A percentile compares a stretch with the other conserved stretches of the same genome.
phyloP scores from a whole-genome alignment of 306 rosid genomes.

The Sechiopsis laciniata region DNA sequence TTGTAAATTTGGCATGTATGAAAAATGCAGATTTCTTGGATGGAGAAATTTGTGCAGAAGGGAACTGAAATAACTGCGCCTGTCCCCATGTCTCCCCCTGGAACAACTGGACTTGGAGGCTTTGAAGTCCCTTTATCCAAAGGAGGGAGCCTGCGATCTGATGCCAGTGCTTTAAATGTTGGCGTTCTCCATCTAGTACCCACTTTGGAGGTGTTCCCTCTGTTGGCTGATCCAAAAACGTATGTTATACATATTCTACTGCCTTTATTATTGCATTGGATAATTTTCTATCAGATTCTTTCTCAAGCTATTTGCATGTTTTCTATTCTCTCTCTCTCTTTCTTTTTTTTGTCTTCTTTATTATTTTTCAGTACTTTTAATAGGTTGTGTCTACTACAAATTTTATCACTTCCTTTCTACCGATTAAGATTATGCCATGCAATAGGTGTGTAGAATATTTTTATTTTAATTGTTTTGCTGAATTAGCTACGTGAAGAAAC shows the following conservation, averaged over 20 bases:
- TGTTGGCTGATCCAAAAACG: slow-evolving; percentile 75
- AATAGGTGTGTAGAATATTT: not conserved
- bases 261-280: not conserved
- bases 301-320: too few species aligned
- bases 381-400: too few species aligned
- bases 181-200: slow-evolving; percentile 97
- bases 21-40: slow-evolving; percentile 82
- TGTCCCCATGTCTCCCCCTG: slow-evolving; percentile 85
- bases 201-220: slow-evolving; percentile 87
- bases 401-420: not conserved
- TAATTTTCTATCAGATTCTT: not conserved
- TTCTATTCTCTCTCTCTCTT: too few species aligned
- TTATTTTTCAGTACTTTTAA: too few species aligned
- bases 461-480: slow-evolving; percentile 11
- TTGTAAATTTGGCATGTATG: slow-evolving; percentile 7
- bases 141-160: slow-evolving; percentile 80
- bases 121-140: slow-evolving; percentile 89
- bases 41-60: slow-evolving; percentile 88
- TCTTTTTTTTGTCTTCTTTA: too few species aligned
- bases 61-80: slow-evolving; percentile 99
- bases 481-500: not conserved
- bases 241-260: slow-evolving; percentile 29
- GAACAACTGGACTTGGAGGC: slow-evolving; percentile 98
- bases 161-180: slow-evolving; percentile 89
- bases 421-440: slow-evolving; percentile 6